These are phyloP conservation scores for Aspergillus sp. DNA, from an alignment of 2,329 filamentous ascomycete genomes.

Conservation along the genomic window DNA sequence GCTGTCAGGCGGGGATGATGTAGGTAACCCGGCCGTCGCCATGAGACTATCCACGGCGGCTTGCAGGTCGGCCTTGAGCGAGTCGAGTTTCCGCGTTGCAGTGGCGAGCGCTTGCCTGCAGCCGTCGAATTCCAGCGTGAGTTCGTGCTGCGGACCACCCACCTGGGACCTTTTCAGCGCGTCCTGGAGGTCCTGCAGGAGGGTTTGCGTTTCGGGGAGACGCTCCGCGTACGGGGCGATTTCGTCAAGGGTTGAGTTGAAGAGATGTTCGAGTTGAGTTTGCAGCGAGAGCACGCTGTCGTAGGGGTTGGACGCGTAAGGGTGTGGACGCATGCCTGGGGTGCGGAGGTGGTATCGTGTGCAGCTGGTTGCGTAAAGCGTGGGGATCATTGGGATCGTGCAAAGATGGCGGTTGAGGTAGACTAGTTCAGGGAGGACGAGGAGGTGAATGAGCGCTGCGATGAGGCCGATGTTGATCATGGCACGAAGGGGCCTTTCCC, in stretches of 20 bases:
- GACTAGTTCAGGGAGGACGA: constrained; percentile 28
- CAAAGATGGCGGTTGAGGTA: constrained; percentile 25
- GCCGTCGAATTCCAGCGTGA: constrained; percentile 31
- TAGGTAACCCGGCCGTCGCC: constrained; percentile 9
- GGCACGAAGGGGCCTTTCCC: constrained; percentile 7
- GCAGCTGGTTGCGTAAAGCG: constrained; percentile 24
- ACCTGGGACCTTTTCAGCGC: constrained; percentile 19
- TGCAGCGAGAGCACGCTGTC: constrained; percentile 16
- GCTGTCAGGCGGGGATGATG: not conserved
- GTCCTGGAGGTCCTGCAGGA: constrained; percentile 20
- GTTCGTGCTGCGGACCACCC: constrained; percentile 22
- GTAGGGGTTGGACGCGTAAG: constrained; percentile 4
- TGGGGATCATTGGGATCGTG: constrained; percentile 14
- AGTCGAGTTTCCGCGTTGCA: constrained; percentile 27
- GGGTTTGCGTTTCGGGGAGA: constrained; percentile 24
- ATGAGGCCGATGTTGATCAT: constrained; percentile 21
- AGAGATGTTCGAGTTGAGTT: constrained; percentile 20
- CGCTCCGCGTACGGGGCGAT: constrained; percentile 17
- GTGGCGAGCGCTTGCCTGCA: constrained; percentile 24
- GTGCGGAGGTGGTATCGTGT: constrained; percentile 7
- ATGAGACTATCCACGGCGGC: constrained; percentile 28
- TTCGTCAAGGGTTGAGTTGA: constrained; percentile 21
- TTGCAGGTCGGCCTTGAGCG: constrained; percentile 27
- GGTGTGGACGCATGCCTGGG: constrained; percentile 4
- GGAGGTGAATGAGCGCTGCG: constrained; percentile 24